Base-by-base conservation (phyloP, 257 asterid species). In the Forsythia viridissima region DNA sequence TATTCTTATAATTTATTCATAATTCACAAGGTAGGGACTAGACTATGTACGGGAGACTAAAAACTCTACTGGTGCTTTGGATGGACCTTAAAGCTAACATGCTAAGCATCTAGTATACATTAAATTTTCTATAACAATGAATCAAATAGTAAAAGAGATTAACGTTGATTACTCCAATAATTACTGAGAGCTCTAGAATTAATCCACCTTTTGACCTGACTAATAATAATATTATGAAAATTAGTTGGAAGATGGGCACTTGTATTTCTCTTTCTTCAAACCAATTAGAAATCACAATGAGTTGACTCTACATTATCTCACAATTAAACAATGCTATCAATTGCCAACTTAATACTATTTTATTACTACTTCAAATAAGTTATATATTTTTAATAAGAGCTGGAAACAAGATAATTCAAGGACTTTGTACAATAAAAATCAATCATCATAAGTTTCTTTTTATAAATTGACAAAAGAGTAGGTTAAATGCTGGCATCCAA, bases 401-500 rank as follows among this genome's bases (percentile, higher is more conserved):
- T 76, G 88, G 81, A 77, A 71, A 39, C 81, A 34, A 74, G 77
- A 71, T 66, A 80, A 76, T 79, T 65, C 88, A 80, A 72, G 80
- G 86, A 80, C 85, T 84, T 80, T 70, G 71, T 43, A 81, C 83
- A 70, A 75, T 43, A 76, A 73, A 77, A 80, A 39, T 39, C 66
- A 72, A 81, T 69, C 82, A 76, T 82, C 69, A n/a, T 52, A 77
- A 63, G 73, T 67, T 41, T 18, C 7, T 46, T 41, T 80, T 8
- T 65, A 30, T 70, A 41, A 75, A 65, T 5, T 43, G 86, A 80
- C 87, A 87, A 85, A 80, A 78, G 82, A 80, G 79, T 86, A 85
- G 83, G 86, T 87, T 80, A 80, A 85, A 73, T 68, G 84, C 66
- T 76, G 81, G 87, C 87, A 81, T 59, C 73, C 65, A 78, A n/a